Base-by-base conservation (phyloP, 2,329 filamentous ascomycete species). In the Botryotinia narcissicola region DNA sequence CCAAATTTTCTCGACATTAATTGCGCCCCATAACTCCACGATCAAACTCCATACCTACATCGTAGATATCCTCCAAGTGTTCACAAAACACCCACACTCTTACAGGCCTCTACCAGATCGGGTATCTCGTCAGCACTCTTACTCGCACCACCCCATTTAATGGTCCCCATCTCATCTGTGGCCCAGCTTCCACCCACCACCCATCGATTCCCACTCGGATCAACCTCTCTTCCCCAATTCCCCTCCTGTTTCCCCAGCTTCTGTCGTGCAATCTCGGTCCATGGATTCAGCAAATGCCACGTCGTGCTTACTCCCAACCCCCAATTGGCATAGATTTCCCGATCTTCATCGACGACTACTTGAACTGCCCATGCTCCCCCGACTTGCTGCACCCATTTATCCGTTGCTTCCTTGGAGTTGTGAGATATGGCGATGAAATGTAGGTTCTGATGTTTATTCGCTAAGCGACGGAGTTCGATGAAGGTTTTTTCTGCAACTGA, bases 401-500 rank as follows among this genome's bases (percentile, higher is more conserved):
- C 89, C 42, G 87, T 86, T 73, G 89, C 90, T 77, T 85, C 87
- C n/a, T 89, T 85, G 25, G 85, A 83, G 37, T 86, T 88, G 81
- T 92, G 90, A 10, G 89, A 91, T 29, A 92, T 83, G 68, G 89
- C 90, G 71, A 91, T 81, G 83, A 88, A 92, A 78, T 86, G 83
- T 7, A 91, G 80, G 35, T 84, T 81, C 14, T 83, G 83, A 80
- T 91, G 83, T 70, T 83, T 80, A 63, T 85, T 84, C 22, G 89
- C 89, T 72, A 89, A 81, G 59, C 84, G 81, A 63, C 88, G 85
- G 51, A 92, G 83, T 66, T 81, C 79, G 71, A 86, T 84, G 82
- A 92, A 92, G 20, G 87, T 87, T 80, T 92, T 92, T 80, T 92
- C 91, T 29, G 90, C 90, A 80, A 92, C 90, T 92, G 35, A 29